phyloP scores from a whole-genome alignment of 768 basidiomycete genomes.

The Hericium rajendrae region DNA sequence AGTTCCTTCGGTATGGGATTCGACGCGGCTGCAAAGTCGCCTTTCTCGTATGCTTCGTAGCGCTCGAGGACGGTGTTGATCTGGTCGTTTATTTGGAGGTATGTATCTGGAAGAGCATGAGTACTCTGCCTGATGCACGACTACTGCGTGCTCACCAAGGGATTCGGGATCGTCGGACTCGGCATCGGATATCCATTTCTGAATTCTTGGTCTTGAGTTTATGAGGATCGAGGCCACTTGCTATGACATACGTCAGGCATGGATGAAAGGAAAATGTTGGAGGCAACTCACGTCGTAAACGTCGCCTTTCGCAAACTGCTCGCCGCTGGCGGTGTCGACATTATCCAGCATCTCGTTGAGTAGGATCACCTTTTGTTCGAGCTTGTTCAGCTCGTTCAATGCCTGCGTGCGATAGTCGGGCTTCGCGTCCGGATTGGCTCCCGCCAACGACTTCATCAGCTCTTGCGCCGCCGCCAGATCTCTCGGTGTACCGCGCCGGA shows the following conservation, averaged over 20 bases:
- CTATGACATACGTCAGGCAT: constrained; percentile 25
- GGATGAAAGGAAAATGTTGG: background rate
- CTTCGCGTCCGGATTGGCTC: constrained; percentile 90
- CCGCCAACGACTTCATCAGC: constrained; percentile 91
- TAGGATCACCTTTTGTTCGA: constrained; percentile 92
- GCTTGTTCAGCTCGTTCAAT: constrained; percentile 81
- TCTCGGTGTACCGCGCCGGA: constrained; percentile 88
- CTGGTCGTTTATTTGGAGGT: constrained; percentile 94
- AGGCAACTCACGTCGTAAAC: constrained; percentile 68
- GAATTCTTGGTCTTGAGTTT: constrained; percentile 84
- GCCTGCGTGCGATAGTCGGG: constrained; percentile 92
- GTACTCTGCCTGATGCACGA: background rate
- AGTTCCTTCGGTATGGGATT: constrained; percentile 62
- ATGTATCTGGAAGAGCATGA: constrained; percentile 54
- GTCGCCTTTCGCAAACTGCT: constrained; percentile 80
- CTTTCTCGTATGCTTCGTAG: constrained; percentile 89
- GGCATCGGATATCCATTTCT: constrained; percentile 96
- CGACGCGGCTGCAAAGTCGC: constrained; percentile 66
- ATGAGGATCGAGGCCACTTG: constrained; percentile 84
- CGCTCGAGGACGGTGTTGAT: constrained; percentile 88
- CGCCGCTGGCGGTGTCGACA: constrained; percentile 58
- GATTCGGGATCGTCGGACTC: constrained; percentile 84
- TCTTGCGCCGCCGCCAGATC: constrained; percentile 95
- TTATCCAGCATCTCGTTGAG: constrained; percentile 97
- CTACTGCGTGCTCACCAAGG: constrained; percentile 46